Percentiles rank a stretch among this genome's conserved stretches.
phyloP scores from a whole-genome alignment of 176 grass and related monocot genomes.

The Juncus inflexus region DNA sequence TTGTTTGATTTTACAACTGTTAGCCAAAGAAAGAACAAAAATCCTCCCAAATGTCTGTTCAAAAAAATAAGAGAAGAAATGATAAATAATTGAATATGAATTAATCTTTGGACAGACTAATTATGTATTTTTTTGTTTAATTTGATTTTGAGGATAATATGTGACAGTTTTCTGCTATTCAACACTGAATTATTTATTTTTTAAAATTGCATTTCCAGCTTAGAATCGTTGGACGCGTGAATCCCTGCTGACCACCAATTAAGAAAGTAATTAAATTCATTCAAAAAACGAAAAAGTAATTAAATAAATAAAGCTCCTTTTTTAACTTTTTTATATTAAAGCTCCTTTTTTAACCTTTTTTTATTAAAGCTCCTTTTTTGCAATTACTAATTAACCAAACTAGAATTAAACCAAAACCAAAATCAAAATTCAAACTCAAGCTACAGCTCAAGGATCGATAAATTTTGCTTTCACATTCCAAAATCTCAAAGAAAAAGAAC shows the following conservation, averaged over 20 bases:
- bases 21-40: conserved; percentile 70
- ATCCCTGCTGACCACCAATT: not conserved
- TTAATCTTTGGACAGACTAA: not conserved
- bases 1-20: conserved; percentile 45
- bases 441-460: not conserved
- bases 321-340: not conserved
- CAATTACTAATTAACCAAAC: not conserved
- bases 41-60: conserved; percentile 86
- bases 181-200: not conserved
- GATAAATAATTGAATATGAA: not conserved
- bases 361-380: not conserved
- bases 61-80: not conserved
- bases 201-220: conserved; percentile 1
- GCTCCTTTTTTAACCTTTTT: not conserved
- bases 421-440: not conserved
- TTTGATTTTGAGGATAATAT: too few species aligned
- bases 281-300: not conserved
- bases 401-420: conserved; percentile 8
- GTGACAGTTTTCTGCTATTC: too few species aligned
- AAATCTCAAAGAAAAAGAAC: not conserved
- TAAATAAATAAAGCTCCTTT: not conserved
- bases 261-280: too few species aligned
- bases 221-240: not conserved
- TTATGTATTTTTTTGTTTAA: conserved; percentile 8
- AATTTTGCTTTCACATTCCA: not conserved